Percentiles rank a stretch among this genome's conserved stretches.
These are phyloP conservation scores for Clonostachys rosea DNA, from an alignment of 2,329 filamentous ascomycete species.

Conservation along the genomic window DNA sequence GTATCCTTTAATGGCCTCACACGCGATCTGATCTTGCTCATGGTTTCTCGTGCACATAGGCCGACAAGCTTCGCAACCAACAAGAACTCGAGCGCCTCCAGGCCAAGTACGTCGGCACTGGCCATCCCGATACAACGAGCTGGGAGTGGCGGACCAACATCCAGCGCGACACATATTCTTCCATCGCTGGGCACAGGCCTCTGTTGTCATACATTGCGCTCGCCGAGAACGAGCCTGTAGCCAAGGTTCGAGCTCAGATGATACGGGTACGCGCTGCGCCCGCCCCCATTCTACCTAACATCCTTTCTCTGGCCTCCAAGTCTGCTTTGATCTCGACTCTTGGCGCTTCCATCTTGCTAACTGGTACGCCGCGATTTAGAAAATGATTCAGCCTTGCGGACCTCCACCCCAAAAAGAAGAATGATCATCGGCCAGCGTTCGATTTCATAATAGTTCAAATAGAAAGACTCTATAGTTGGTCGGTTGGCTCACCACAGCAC, in stretches of 20 bases:
- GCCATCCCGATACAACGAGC: constrained; percentile 92
- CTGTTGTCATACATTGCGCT: constrained; percentile 85
- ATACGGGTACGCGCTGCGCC: constrained; percentile 58
- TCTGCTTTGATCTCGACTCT: neutral
- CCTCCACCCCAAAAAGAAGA: constrained; percentile 53
- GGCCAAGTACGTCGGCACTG: constrained; percentile 91
- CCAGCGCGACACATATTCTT: constrained; percentile 85
- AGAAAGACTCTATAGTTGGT: too few relatives aligned
- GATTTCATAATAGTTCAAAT: too few relatives aligned
- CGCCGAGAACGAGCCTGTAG: constrained; percentile 78
- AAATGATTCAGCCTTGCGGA: constrained; percentile 62
- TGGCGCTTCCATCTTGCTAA: neutral
- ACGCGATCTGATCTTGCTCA: neutral
- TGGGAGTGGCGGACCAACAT: constrained; percentile 98
- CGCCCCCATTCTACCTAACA: neutral
- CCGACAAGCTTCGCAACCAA: constrained; percentile 95
- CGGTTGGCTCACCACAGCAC: too few relatives aligned
- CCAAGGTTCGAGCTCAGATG: constrained; percentile 74
- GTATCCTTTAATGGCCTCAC: too few relatives aligned
- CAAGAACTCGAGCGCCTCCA: constrained; percentile 97
- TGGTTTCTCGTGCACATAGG: constrained; percentile 38
- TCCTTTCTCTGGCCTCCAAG: too few relatives aligned
- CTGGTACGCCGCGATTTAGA: constrained; percentile 30
- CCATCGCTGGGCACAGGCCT: constrained; percentile 84
- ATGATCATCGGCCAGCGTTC: constrained; percentile 7